Base-by-base conservation (phyloP, 306 rosid species). In the Ziziphus jujuba region DNA sequence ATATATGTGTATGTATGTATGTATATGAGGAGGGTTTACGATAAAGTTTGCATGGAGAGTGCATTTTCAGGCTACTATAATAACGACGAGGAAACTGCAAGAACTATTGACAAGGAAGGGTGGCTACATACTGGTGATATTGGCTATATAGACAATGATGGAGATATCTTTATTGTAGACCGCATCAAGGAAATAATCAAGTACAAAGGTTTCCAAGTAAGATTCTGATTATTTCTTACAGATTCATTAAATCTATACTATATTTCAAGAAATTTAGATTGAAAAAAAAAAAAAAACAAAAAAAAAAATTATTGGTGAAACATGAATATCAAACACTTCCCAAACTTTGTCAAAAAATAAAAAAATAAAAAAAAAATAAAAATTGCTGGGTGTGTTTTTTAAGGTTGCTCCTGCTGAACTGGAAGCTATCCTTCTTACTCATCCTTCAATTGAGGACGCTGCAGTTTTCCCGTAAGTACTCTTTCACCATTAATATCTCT, bases 361-460 rank as follows among this genome's bases (percentile, higher is more conserved):
- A 8, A 44, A 44, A 1, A 2, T 0, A 9, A 8, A 44, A 8
- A 8, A 44, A 44, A 1, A 2, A 2, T 15, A 44, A 1, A 2
- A 2, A 3, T 20, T 58, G 6, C 15, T 25, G 43, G 59, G n/a
- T 12, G 54, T 60, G 58, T 68, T 31, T 53, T 55, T 20, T 80
- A 69, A 93, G 99, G 96, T 93, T 22, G 96, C 99, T 71, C 99
- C 97, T 17, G 97, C 95, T 31, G 97, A 93, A 74, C 80, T 93
- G 47, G 99, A 93, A 77, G 96, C 97, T 49, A 82, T 93, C 59
- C 87, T 93, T 76, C 80, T 93, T 3, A 58, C 82, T 61, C 97
- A 90, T 82, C 74, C 96, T 56, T 90, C 95, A 0, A 77, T 93
- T 35, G 92, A 90, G 80, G 96, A 93, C 60, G 99, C 82, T 16